A percentile compares a stretch with the other conserved stretches of the same genome.
These are phyloP conservation scores for Cercospora sesami DNA, from an alignment of 2,329 filamentous ascomycete species.

Conservation along the genomic window DNA sequence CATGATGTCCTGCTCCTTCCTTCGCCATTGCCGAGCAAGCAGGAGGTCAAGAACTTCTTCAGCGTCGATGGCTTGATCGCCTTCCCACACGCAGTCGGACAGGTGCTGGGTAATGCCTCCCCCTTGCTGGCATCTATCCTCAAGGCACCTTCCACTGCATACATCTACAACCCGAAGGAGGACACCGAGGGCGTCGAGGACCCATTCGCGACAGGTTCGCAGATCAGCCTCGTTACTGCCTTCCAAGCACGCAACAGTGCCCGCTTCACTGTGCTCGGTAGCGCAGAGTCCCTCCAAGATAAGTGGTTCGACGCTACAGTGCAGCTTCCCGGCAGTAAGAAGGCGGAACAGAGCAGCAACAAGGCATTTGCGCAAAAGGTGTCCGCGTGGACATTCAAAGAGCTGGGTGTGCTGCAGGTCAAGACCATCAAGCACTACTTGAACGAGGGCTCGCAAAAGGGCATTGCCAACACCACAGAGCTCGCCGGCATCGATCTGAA, in stretches of 20 bases:
- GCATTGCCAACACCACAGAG: slow-evolving; percentile 38
- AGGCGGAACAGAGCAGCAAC: slow-evolving; percentile 69
- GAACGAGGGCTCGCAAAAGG: slow-evolving; percentile 53
- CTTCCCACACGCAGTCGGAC: slow-evolving; percentile 78
- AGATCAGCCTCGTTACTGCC: slow-evolving; percentile 78
- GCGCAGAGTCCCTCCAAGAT: slow-evolving; percentile 82
- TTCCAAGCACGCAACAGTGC: slow-evolving; percentile 93
- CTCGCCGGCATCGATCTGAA: slow-evolving; percentile 59
- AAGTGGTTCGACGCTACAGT: slow-evolving; percentile 85
- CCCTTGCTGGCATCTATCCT: slow-evolving; percentile 79
- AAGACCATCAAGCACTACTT: slow-evolving; percentile 77
- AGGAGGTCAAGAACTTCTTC: slow-evolving; percentile 77
- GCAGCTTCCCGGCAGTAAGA: slow-evolving; percentile 54
- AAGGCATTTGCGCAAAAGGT: slow-evolving; percentile 80
- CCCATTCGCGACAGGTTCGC: slow-evolving; percentile 77
- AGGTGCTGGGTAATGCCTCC: slow-evolving; percentile 73
- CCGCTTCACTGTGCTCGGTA: slow-evolving; percentile 80
- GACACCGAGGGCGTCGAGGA: slow-evolving; percentile 72
- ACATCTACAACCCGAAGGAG: slow-evolving; percentile 92
- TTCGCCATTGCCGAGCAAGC: slow-evolving; percentile 63
- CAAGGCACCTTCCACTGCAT: slow-evolving; percentile 78
- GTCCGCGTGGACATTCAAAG: slow-evolving; percentile 95
- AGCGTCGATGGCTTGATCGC: slow-evolving; percentile 68
- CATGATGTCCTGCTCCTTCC: slow-evolving; percentile 87
- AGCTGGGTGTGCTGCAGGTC: slow-evolving; percentile 84